A percentile compares a stretch with the other conserved stretches of the same genome.
Conservation (phyloP, 2,329 filamentous ascomycete genomes). For the Hymenoscyphus infarciens region DNA sequence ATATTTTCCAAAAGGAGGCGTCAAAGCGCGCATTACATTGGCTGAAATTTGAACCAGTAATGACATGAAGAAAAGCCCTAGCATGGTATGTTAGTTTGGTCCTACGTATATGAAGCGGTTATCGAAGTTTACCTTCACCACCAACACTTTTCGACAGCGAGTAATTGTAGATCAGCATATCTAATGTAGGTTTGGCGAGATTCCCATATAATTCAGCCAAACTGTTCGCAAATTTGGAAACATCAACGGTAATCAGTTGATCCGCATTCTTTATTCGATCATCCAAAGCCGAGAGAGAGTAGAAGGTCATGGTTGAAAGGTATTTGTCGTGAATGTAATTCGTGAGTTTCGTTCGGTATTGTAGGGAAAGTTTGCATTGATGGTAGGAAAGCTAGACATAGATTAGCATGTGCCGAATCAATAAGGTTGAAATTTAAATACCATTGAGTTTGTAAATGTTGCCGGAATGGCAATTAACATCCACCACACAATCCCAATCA, state of each 20-base stretch:
- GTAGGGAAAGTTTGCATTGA: slow-evolving; percentile 88
- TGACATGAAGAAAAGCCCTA: slow-evolving; percentile 84
- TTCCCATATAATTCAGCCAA: slow-evolving; percentile 95
- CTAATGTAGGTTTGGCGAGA: slow-evolving; percentile 86
- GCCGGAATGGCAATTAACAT: slow-evolving; percentile 95
- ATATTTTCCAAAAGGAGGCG: slow-evolving; percentile 94
- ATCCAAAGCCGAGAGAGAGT: slow-evolving; percentile 89
- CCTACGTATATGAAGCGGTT: not conserved
- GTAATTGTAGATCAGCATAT: slow-evolving; percentile 97
- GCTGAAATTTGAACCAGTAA: slow-evolving; percentile 90
- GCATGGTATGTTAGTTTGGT: not conserved
- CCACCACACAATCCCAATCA: slow-evolving; percentile 92
- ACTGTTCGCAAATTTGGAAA: slow-evolving; percentile 93
- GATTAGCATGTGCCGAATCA: slow-evolving; percentile 13
- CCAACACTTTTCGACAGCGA: slow-evolving; percentile 93
- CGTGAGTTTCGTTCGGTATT: slow-evolving; percentile 91
- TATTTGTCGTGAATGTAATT: slow-evolving; percentile 94
- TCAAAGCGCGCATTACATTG: slow-evolving; percentile 84
- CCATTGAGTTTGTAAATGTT: slow-evolving; percentile 98
- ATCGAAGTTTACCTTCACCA: slow-evolving; percentile 58
- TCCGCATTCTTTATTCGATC: slow-evolving; percentile 98
- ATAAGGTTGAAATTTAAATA: slow-evolving; percentile 37
- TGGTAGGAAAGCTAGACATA: slow-evolving; percentile 78
- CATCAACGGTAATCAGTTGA: slow-evolving; percentile 93
- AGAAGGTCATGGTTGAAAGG: slow-evolving; percentile 96